These are phyloP conservation scores for Penicillium steckii DNA, from an alignment of 495 filamentous ascomycete species.

Conservation along the genomic window DNA sequence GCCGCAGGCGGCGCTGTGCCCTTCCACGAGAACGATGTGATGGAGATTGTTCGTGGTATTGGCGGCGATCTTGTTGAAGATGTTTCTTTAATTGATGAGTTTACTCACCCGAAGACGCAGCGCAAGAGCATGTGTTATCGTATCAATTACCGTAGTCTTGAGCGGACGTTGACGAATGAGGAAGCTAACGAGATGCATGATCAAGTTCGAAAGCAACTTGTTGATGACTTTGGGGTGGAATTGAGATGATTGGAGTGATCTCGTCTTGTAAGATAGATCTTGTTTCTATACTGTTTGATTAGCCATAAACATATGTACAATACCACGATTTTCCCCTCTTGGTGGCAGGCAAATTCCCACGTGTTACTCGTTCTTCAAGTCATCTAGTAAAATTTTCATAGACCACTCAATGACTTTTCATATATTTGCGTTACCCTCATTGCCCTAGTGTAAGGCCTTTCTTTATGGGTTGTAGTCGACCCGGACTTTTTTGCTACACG, in stretches of 20 bases:
- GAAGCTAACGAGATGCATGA: slow-evolving; percentile 78
- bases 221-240: slow-evolving; percentile 73
- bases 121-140: slow-evolving; percentile 86
- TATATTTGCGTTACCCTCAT: too few species aligned
- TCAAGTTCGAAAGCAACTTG: slow-evolving; percentile 58
- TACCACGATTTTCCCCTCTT: slow-evolving; percentile 3
- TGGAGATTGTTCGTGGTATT: slow-evolving; percentile 84
- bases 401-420: too few species aligned
- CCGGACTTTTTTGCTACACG: too few species aligned
- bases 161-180: slow-evolving; percentile 79
- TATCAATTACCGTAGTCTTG: slow-evolving; percentile 87
- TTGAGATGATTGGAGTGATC: slow-evolving; percentile 53
- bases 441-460: too few species aligned
- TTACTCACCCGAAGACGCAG: slow-evolving; percentile 82
- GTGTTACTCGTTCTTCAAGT: too few species aligned
- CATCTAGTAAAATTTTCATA: too few species aligned
- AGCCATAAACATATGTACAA: slow-evolving; percentile 17
- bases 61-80: slow-evolving; percentile 85
- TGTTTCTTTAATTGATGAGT: slow-evolving; percentile 78
- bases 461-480: too few species aligned
- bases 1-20: slow-evolving; percentile 51
- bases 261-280: slow-evolving; percentile 13
- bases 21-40: slow-evolving; percentile 94
- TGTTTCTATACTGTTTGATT: slow-evolving; percentile 2
- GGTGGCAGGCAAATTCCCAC: too few species aligned